Base-by-base conservation (phyloP, 805 yeast genomes). In the Candida sakaeoensis region DNA sequence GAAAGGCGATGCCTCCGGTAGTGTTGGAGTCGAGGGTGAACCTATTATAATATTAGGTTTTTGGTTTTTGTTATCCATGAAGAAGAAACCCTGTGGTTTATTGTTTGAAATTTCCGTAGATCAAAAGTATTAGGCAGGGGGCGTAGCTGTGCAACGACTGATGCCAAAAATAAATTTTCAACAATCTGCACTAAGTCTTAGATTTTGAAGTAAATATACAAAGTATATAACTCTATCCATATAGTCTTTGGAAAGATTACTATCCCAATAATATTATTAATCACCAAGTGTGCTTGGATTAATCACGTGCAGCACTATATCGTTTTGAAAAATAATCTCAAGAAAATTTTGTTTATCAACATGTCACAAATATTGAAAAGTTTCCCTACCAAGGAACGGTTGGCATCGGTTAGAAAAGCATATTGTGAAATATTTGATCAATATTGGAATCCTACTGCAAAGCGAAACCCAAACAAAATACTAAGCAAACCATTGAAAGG, bases 391-490 rank as follows among this genome's bases (percentile, higher is more conserved):
- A 52, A 57, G 45, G 63, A 59, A 37, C 74, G 86, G 55, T 65
- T 85, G 13, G 63, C 70, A 34, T 74, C 77, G 55, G 71, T 80
- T 19, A 73, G 79, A 42, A 72, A 82, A 54, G 58, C 81, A 19
- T 77, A 82, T 43, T 79, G 87, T 23, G 69, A 74, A 44, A 74
- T 86, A 26, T 86, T 86, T 54, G 81, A 82, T 44, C 79, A 80
- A 27, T 74, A 78, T 18, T 85, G 75, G 64, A 85, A 85, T 55
- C 93, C 95, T 19, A 60, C 67, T 7, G 65, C 69, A 30, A 61
- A 61, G 33, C 78, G 95, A 59, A 84, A 85, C 12, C 95, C 95
- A 31, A 65, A 85, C 35, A 82, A 84, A 58, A 72, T 83, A 28
- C 68, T 87, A 46, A 68, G 81, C 22, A 73, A 76, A 37, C 82